These are phyloP conservation scores for Lobulomyces angularis DNA, from an alignment of 192 early-diverging fungal genomes.

Conservation along the genomic window DNA sequence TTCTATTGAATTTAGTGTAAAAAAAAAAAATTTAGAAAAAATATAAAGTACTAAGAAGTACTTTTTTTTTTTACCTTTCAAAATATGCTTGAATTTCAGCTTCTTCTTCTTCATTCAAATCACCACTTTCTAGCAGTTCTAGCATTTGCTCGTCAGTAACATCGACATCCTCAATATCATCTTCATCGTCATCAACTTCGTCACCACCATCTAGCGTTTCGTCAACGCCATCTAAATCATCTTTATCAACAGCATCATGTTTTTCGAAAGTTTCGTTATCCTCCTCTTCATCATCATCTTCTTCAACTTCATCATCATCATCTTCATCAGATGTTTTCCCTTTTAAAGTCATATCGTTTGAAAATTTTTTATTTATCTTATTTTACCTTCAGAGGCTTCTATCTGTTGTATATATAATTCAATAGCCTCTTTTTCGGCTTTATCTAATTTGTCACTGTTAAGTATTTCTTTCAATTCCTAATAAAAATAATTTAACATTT, in stretches of 20 bases:
- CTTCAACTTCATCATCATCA: not conserved
- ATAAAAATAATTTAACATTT: no score
- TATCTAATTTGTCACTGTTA: no score
- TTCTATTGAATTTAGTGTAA: no score
- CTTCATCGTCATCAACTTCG: constrained; percentile 10
- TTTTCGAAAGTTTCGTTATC: no score
- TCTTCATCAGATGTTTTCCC: not conserved
- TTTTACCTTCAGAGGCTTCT: no score
- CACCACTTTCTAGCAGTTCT: not conserved
- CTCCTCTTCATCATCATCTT: constrained; percentile 2
- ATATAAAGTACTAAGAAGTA: no score
- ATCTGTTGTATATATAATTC: no score
- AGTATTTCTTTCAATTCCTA: no score
- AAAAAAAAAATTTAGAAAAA: no score
- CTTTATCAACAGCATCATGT: no score
- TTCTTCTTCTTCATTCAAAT: not conserved
- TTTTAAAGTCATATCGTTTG: no score
- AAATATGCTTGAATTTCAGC: not conserved
- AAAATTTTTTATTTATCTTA: constrained; percentile 4
- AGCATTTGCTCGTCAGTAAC: not conserved
- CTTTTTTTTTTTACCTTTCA: constrained; percentile 4
- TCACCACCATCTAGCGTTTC: constrained; percentile 9
- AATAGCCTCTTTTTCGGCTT: no score
- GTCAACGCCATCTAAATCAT: not conserved
- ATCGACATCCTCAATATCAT: not conserved